Percentiles rank a stretch among this genome's conserved stretches.
Evolutionary conservation across 2,329 filamentous ascomycete genomes (phyloP).

Genomic region (Hyphodiscus sp.): DNA sequence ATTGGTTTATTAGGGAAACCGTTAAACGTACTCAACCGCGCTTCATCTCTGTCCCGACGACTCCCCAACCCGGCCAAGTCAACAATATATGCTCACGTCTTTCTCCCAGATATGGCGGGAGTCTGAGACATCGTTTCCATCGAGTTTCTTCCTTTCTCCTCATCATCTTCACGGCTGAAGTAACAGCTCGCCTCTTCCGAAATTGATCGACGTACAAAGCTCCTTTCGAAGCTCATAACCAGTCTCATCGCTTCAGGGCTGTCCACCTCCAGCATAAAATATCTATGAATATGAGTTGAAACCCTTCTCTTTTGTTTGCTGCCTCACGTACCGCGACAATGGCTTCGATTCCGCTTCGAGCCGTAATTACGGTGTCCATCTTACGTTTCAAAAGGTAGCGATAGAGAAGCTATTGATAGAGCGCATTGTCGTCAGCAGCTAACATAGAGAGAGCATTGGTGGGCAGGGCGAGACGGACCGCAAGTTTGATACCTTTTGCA

Average conservation of each 20-base stretch:
- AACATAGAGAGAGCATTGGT: conserved; percentile 22
- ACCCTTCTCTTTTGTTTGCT: conserved; percentile 22
- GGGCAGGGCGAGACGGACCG: no score
- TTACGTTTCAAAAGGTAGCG: conserved; percentile 32
- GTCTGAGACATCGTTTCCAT: no score
- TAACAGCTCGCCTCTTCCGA: background rate
- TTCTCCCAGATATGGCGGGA: background rate
- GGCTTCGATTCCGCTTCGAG: conserved; percentile 40
- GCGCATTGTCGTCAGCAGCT: conserved; percentile 35
- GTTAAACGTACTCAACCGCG: background rate
- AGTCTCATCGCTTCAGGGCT: conserved; percentile 40
- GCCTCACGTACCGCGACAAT: conserved; percentile 32
- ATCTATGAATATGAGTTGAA: conserved; percentile 44
- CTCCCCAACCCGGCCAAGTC: background rate
- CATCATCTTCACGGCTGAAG: background rate
- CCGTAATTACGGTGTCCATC: conserved; percentile 32
- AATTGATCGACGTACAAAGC: background rate
- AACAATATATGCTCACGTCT: background rate
- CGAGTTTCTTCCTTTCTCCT: no score
- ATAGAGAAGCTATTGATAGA: conserved; percentile 34
- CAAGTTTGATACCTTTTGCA: background rate
- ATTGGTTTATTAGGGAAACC: background rate
- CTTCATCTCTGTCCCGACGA: background rate
- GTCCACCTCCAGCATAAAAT: conserved; percentile 50
- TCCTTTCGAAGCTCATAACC: conserved; percentile 42